A percentile compares a stretch with the other conserved stretches of the same genome.
phyloP scores from a whole-genome alignment of 2,329 filamentous ascomycete species.

The Colletotrichum simmondsii region DNA sequence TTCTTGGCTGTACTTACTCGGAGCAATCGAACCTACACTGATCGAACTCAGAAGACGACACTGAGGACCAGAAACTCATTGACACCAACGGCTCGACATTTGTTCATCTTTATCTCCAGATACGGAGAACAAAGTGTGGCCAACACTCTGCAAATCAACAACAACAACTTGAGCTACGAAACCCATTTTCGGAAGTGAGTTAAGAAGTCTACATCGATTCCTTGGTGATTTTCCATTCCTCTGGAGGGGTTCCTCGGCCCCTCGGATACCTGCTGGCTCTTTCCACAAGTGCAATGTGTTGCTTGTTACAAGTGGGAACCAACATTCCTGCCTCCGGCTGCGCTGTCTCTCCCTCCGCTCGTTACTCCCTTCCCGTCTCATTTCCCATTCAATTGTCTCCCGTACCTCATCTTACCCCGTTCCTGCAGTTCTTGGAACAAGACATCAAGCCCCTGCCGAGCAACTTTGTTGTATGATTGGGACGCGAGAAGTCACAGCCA shows the following conservation, averaged over 20 bases:
- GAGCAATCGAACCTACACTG: background rate
- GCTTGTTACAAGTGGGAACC: constrained; percentile 1
- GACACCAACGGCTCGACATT: background rate
- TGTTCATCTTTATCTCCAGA: background rate
- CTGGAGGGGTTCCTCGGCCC: background rate
- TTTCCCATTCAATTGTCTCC: background rate
- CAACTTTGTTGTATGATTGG: background rate
- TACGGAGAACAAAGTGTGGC: background rate
- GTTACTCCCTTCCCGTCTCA: constrained; percentile 9
- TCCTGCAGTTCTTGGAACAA: constrained; percentile 36
- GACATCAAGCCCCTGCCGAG: background rate
- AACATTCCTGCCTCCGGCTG: background rate
- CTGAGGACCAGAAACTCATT: no score
- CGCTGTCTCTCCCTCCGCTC: background rate
- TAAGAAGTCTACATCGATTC: background rate
- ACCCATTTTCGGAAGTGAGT: background rate
- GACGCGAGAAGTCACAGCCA: constrained; percentile 31
- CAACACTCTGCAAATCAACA: background rate
- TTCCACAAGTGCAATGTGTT: background rate
- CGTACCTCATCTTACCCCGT: constrained; percentile 27
- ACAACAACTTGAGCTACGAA: background rate
- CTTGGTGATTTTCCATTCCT: background rate
- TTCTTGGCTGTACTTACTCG: background rate
- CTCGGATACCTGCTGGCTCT: background rate
- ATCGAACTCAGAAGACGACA: background rate